Base-by-base conservation (phyloP, 805 yeast genomes). In the Starmerella vitae region DNA sequence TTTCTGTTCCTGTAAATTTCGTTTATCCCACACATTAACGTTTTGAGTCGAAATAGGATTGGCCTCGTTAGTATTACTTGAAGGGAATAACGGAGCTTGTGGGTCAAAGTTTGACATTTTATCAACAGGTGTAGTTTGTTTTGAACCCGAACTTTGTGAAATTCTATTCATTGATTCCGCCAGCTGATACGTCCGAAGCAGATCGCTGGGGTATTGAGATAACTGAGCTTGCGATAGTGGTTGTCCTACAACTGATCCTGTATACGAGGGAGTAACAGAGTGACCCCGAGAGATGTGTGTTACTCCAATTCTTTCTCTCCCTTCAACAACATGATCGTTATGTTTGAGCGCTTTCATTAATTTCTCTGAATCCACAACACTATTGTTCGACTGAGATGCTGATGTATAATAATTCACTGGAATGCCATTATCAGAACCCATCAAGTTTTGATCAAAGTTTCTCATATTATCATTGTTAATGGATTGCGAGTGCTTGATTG, bases 191-290 rank as follows among this genome's bases (percentile, higher is more conserved):
- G 20, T 15, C 18, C 21, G 14, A 7, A 30, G 18, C 10, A 18
- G 7, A 15, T 30, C 33, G 18, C 20, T 30, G 8, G 33, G 6
- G 33, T 30, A 15, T 30, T 30, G 21, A 15, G 33, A 20, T 7
- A 17, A n/a, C 7, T n/a, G 14, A 14, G 30, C 8, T 7, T 30
- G 33, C 10, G 21, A 18, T n/a, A n/a, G n/a, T n/a, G n/a, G n/a
- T n/a, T n/a, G n/a, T n/a, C n/a, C 21, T 6, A 40, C 37, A 3
- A 45, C 37, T 2, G 45, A 43, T 4, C 49, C 49, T 2, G 39
- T 6, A 17, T 36, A 21, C 6, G 49, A 46, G 4, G 36, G 37
- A 5, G 30, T 18, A 3, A 34, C 27, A 3, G 41, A 30, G 19
- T 35, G 43, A 12, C 44, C 40, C 3, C 20, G 22, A 2, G 29